phyloP scores from a whole-genome alignment of 2,329 filamentous ascomycete genomes.

The Aspergillus udagawae region DNA sequence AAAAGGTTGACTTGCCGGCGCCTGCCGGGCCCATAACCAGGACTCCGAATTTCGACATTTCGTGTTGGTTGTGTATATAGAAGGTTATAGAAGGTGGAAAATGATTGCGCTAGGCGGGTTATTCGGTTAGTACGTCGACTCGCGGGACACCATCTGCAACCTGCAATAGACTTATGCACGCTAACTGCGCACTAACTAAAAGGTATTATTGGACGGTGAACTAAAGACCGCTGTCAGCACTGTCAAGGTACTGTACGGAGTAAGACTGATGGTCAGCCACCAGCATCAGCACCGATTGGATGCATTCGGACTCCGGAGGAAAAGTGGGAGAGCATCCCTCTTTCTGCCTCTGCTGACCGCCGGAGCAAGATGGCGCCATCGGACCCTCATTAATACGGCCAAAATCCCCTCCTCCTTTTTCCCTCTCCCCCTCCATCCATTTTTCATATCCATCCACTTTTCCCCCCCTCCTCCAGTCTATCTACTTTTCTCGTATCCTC shows the following conservation, averaged over 20 bases:
- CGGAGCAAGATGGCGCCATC: constrained; percentile 27
- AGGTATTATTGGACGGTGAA: not conserved
- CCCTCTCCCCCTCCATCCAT: constrained; percentile 1
- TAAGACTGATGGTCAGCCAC: not conserved
- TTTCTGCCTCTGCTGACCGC: constrained; percentile 26
- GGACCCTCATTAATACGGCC: constrained; percentile 16
- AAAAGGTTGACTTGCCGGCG: constrained; percentile 96
- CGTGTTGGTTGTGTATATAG: not conserved
- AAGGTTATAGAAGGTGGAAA: not conserved
- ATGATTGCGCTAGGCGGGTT: not conserved
- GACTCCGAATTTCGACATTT: constrained; percentile 89
- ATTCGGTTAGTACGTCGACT: not conserved
- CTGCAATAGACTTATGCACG: not conserved
- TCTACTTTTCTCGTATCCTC: constrained; percentile 4
- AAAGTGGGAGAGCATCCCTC: not conserved
- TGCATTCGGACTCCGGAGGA: not conserved
- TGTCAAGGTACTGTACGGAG: not conserved
- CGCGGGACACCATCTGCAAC: not conserved
- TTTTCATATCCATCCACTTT: not conserved
- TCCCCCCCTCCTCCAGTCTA: not conserved
- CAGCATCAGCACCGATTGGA: not conserved
- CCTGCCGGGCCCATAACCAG: constrained; percentile 96
- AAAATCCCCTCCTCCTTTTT: constrained; percentile 8
- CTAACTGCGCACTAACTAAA: not conserved
- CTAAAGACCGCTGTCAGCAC: no score